phyloP scores from a whole-genome alignment of 1,284 basidiomycete genomes.

The Thelephora terrestris region DNA sequence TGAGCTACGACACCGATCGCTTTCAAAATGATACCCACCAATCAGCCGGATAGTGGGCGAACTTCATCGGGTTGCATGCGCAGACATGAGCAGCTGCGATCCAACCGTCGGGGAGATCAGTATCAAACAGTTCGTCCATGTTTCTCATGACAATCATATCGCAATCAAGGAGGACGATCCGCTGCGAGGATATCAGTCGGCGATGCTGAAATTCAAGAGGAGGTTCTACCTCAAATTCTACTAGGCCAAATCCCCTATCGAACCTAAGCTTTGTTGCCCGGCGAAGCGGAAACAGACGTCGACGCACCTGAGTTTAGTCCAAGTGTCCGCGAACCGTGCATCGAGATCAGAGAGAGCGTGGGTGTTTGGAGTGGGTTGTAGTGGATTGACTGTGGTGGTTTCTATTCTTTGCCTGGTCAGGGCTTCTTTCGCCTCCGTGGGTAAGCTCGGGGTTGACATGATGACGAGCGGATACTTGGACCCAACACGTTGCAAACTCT shows the following conservation, averaged over 20 bases:
- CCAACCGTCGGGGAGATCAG: conserved; percentile 54
- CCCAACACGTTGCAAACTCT: conserved; percentile 50
- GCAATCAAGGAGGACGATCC: conserved; percentile 78
- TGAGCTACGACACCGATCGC: background rate
- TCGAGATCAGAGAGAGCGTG: conserved; percentile 46
- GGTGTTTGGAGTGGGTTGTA: conserved; percentile 44
- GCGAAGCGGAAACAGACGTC: background rate
- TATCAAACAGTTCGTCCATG: conserved; percentile 87
- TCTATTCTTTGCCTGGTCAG: conserved; percentile 44
- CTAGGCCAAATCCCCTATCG: conserved; percentile 63
- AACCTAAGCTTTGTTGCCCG: conserved; percentile 1
- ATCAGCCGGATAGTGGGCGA: conserved; percentile 79
- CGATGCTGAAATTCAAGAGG: background rate
- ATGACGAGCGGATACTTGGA: conserved; percentile 76
- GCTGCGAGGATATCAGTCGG: conserved; percentile 29
- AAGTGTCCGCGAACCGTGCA: conserved; percentile 73
- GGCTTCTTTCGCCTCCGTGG: conserved; percentile 41
- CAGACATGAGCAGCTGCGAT: conserved; percentile 88
- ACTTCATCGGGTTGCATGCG: conserved; percentile 84
- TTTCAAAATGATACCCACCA: conserved; percentile 47
- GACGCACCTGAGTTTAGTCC: conserved; percentile 78
- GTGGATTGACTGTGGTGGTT: conserved; percentile 47
- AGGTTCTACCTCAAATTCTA: conserved; percentile 61
- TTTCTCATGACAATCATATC: conserved; percentile 85
- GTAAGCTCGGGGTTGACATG: conserved; percentile 63